These are phyloP conservation scores for Tuctoria greenei DNA, from an alignment of 176 grass and related monocot species.

Conservation along the genomic window DNA sequence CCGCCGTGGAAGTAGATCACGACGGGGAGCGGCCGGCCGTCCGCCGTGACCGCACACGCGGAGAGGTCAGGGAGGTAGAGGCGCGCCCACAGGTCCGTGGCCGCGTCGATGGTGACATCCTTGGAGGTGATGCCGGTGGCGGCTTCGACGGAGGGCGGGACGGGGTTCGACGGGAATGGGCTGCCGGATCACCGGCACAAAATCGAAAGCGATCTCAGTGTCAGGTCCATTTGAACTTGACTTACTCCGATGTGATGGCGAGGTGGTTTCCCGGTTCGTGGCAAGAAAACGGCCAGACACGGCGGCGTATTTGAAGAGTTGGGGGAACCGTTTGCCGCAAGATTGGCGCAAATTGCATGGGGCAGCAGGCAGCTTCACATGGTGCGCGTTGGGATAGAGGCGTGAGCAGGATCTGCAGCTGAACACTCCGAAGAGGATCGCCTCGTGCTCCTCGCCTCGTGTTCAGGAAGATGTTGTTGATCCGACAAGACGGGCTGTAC, in stretches of 20 bases:
- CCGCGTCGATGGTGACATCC: constrained; percentile 45
- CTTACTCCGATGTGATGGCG: neutral
- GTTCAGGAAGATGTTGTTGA: neutral
- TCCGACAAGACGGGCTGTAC: neutral
- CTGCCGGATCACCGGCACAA: constrained; percentile 50
- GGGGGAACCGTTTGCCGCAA: too few relatives aligned
- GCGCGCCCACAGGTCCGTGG: constrained; percentile 49
- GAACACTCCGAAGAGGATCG: neutral
- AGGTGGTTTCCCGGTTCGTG: neutral
- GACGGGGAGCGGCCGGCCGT: constrained; percentile 19
- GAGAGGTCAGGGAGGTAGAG: constrained; percentile 50
- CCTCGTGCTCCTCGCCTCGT: neutral
- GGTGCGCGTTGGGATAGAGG: neutral
- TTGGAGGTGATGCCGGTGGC: constrained; percentile 45
- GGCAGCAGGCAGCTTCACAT: neutral
- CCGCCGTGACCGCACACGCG: neutral
- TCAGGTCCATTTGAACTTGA: constrained; percentile 42
- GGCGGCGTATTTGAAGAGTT: constrained; percentile 4
- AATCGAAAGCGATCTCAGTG: constrained; percentile 51
- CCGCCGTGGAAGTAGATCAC: constrained; percentile 63
- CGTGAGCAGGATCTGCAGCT: too few relatives aligned
- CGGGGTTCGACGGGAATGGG: neutral
- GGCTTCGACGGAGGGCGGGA: constrained; percentile 47
- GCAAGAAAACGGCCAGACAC: neutral
- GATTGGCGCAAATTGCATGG: too few relatives aligned